Evolutionary conservation across 2,329 filamentous ascomycete genomes (phyloP).

Genomic region (Neofusicoccum umdonicola): DNA sequence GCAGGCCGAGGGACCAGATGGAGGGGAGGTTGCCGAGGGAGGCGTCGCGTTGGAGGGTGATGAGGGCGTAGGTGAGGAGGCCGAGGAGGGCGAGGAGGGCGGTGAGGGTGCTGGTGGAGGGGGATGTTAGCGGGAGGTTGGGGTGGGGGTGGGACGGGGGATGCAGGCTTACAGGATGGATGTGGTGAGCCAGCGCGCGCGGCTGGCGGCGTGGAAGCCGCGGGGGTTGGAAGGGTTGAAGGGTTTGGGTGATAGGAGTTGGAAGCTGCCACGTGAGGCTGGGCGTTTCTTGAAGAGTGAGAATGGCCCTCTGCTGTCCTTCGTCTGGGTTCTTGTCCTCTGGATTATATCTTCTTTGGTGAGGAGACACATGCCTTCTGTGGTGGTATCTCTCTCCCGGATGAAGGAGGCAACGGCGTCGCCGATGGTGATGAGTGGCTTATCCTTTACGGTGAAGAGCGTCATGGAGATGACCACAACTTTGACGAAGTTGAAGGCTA

Average conservation of each 20-base stretch:
- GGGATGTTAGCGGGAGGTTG: no score
- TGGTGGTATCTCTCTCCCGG: conserved; percentile 1
- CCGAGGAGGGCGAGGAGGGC: neutral
- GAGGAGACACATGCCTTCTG: neutral
- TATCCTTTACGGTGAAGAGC: neutral
- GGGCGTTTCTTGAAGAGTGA: no score
- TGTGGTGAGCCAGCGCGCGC: no score
- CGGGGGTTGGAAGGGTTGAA: no score
- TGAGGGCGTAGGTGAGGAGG: neutral
- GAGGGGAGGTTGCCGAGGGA: neutral
- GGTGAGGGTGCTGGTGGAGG: neutral
- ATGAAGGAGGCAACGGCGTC: conserved; percentile 27
- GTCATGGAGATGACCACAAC: neutral
- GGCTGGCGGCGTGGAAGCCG: no score
- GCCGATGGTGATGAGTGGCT: conserved; percentile 25
- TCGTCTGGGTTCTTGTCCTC: neutral
- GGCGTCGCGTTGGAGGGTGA: neutral
- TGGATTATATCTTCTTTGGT: neutral
- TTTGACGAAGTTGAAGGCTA: neutral
- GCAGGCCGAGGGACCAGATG: neutral
- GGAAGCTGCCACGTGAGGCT: no score
- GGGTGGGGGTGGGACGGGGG: no score
- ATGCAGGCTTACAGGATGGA: no score
- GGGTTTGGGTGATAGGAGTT: no score
- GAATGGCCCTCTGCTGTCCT: no score